These are phyloP conservation scores for Centrapalus pauciflorus DNA, from an alignment of 129 eudicot genomes.

Conservation along the genomic window DNA sequence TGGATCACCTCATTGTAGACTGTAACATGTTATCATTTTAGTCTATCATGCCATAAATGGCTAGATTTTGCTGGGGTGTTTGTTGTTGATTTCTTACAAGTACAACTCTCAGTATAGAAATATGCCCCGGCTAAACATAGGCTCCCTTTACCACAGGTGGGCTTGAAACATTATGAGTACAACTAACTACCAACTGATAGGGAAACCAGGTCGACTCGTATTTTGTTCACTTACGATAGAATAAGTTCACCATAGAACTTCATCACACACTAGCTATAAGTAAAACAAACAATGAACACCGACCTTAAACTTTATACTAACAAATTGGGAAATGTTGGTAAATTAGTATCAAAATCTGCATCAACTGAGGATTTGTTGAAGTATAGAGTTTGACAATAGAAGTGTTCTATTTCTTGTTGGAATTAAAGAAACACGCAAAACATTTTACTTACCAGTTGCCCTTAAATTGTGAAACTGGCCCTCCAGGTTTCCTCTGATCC, in stretches of 20 bases:
- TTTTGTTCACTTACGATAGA: neutral
- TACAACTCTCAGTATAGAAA: neutral
- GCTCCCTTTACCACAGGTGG: neutral
- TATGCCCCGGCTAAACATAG: neutral
- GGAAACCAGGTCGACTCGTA: neutral
- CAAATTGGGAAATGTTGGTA: neutral
- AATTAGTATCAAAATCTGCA: neutral
- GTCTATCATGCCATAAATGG: neutral
- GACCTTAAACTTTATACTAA: neutral
- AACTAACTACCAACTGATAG: neutral
- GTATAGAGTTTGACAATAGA: neutral
- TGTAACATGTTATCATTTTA: neutral
- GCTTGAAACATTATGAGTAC: neutral
- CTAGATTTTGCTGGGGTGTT: neutral
- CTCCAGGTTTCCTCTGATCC: slow-evolving; percentile 76
- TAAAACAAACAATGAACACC: slow-evolving; percentile 4
- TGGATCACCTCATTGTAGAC: neutral
- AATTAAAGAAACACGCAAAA: neutral
- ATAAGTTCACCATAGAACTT: neutral
- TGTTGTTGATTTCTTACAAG: neutral
- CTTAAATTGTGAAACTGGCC: slow-evolving; percentile 65
- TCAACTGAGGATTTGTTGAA: neutral
- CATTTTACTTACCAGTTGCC: slow-evolving; percentile 51
- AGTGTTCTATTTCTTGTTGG: neutral
- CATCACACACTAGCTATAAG: neutral